Conservation (phyloP, 495 filamentous ascomycete species). For the Letharia lupina region DNA sequence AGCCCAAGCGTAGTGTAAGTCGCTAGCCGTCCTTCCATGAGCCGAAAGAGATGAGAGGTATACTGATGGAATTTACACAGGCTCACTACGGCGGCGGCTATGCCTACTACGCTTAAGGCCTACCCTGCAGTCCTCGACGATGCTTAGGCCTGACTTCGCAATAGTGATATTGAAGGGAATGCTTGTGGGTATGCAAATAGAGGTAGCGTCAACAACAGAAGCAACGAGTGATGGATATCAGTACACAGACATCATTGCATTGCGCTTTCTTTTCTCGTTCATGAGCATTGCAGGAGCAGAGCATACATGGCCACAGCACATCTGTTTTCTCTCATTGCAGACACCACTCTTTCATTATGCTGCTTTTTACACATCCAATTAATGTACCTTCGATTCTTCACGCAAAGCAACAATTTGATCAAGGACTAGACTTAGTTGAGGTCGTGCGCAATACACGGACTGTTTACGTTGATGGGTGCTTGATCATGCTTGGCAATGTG, state of each 20-base stretch:
- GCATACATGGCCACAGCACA: neutral
- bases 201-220: neutral
- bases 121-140: neutral
- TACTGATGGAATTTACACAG: neutral
- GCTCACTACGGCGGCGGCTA: neutral
- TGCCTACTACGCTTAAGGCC: neutral
- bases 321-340: neutral
- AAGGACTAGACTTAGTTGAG: neutral
- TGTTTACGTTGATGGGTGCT: neutral
- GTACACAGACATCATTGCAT: neutral
- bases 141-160: neutral
- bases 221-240: neutral
- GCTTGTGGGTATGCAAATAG: neutral
- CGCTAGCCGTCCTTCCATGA: neutral
- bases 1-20: conserved; percentile 1
- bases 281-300: neutral
- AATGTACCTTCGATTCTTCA: neutral
- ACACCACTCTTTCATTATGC: neutral
- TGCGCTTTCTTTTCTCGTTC: neutral
- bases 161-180: neutral
- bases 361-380: neutral
- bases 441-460: neutral
- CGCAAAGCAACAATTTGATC: neutral
- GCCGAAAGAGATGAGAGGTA: neutral
- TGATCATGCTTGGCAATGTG: neutral